Conservation (phyloP, 306 rosid genomes). For the Vigna hirtella region DNA sequence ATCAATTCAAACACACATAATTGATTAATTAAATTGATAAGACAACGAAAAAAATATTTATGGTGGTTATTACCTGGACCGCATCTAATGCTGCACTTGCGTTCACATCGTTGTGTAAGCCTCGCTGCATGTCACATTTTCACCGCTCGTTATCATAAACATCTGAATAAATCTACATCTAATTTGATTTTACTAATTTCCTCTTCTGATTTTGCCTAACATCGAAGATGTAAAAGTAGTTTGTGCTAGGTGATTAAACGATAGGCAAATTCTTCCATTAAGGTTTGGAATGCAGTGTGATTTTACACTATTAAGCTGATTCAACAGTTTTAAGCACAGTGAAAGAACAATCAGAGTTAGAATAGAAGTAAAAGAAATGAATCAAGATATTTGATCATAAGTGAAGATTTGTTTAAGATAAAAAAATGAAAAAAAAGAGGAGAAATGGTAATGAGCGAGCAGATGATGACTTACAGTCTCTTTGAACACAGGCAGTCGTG, state of each 20-base stretch:
- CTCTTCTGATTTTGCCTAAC: neutral
- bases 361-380: too few species aligned
- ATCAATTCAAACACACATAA: too few species aligned
- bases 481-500: conserved; percentile 61
- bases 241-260: too few species aligned
- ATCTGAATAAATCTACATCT: neutral
- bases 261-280: too few species aligned
- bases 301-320: too few species aligned
- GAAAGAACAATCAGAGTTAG: too few species aligned
- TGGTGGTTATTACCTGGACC: conserved; percentile 58
- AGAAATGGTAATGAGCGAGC: neutral
- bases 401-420: neutral
- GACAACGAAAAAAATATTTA: neutral
- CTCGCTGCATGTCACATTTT: conserved; percentile 51
- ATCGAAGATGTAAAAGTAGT: too few species aligned
- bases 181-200: neutral
- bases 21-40: too few species aligned
- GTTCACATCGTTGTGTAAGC: conserved; percentile 56
- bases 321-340: too few species aligned
- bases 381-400: too few species aligned
- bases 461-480: conserved; percentile 42
- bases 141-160: neutral
- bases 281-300: too few species aligned
- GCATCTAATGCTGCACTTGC: conserved; percentile 65
- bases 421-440: too few species aligned